Evolutionary conservation across 1,284 basidiomycete species (phyloP).

Genomic region (Cutaneotrichosporon mucoides): DNA sequence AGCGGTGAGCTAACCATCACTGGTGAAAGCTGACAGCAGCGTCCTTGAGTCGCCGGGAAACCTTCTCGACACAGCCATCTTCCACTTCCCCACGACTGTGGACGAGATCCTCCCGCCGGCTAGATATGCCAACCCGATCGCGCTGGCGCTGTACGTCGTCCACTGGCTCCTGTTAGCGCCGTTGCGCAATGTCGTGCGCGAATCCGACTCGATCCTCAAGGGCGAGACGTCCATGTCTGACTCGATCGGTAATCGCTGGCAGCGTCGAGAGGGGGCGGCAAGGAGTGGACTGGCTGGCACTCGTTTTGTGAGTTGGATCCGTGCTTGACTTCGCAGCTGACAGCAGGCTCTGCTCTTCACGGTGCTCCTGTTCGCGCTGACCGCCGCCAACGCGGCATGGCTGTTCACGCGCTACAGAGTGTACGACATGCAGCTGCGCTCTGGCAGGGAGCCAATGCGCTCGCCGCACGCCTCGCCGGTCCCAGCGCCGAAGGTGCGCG

Average conservation of each 20-base stretch:
- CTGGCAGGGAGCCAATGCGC: conserved; percentile 27
- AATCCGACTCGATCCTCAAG: conserved; percentile 6
- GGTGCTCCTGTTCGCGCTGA: conserved; percentile 26
- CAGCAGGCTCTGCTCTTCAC: conserved; percentile 33
- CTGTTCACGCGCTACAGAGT: conserved; percentile 42
- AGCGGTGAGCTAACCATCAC: conserved; percentile 27
- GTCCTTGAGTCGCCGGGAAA: conserved; percentile 23
- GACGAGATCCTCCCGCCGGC: conserved; percentile 35
- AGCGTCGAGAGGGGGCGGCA: conserved; percentile 27
- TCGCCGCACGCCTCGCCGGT: conserved; percentile 41
- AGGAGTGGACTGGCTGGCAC: conserved; percentile 22
- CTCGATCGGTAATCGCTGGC: conserved; percentile 34
- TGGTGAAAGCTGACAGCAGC: conserved; percentile 18
- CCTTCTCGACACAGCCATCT: conserved; percentile 26
- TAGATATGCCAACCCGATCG: conserved; percentile 38
- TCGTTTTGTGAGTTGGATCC: conserved; percentile 26
- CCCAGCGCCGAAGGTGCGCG: conserved; percentile 20
- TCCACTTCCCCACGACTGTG: conserved; percentile 28
- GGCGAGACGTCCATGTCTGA: conserved; percentile 12
- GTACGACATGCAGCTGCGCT: conserved; percentile 45
- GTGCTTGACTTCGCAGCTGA: background rate
- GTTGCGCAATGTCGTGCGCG: conserved; percentile 19
- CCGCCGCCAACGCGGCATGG: conserved; percentile 36
- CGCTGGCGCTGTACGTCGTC: conserved; percentile 30
- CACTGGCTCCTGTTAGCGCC: conserved; percentile 42